Percentiles rank a stretch among this genome's conserved stretches.
phyloP scores from a whole-genome alignment of 768 basidiomycete species.

The Mycena galopus region DNA sequence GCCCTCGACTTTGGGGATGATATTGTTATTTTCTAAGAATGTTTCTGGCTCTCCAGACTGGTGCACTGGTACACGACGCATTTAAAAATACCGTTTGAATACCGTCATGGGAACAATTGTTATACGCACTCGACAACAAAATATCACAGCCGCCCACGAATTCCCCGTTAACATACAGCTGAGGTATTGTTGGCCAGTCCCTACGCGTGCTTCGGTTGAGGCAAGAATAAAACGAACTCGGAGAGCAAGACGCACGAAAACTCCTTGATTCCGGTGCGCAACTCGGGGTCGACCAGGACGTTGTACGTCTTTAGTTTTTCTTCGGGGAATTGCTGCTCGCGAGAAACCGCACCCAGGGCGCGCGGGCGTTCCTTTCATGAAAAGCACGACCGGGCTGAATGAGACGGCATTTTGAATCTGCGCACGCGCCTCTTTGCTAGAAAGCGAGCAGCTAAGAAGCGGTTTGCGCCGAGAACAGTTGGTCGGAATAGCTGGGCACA shows the following conservation, averaged over 20 bases:
- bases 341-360: slow-evolving; percentile 96
- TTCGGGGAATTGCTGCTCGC: slow-evolving; percentile 84
- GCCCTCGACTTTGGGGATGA: slow-evolving; percentile 68
- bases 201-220: slow-evolving; percentile 53
- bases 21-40: slow-evolving; percentile 76
- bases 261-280: slow-evolving; percentile 92
- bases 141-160: slow-evolving; percentile 99
- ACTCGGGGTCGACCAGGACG: slow-evolving; percentile 87
- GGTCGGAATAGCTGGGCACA: slow-evolving; percentile 10
- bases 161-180: slow-evolving; percentile 94
- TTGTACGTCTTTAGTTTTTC: slow-evolving; percentile 93
- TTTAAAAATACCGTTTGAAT: not conserved
- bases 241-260: slow-evolving; percentile 82
- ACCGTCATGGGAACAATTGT: not conserved
- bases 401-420: slow-evolving; percentile 82
- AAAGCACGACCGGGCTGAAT: slow-evolving; percentile 87
- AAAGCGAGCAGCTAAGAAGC: slow-evolving; percentile 52
- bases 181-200: slow-evolving; percentile 98
- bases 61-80: slow-evolving; percentile 75
- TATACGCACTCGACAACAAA: slow-evolving; percentile 82
- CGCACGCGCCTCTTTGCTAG: slow-evolving; percentile 71
- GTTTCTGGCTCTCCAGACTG: slow-evolving; percentile 94
- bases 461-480: slow-evolving; percentile 7
- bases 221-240: not conserved
- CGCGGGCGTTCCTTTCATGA: slow-evolving; percentile 97